Conservation (phyloP, 495 filamentous ascomycete species). For the Saxophila tyrrhenica region DNA sequence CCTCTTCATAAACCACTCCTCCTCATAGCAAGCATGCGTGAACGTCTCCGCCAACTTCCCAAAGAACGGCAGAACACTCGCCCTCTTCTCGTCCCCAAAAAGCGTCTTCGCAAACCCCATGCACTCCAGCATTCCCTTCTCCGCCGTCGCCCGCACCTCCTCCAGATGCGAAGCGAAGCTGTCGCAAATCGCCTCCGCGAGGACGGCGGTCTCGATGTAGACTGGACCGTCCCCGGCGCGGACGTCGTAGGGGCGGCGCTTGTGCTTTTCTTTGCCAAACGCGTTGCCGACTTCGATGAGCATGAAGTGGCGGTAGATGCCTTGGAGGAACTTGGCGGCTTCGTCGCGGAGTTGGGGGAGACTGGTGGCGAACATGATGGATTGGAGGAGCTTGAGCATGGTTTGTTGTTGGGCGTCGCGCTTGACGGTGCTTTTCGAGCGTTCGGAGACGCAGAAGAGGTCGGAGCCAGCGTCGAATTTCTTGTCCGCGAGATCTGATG, state of each 20-base stretch:
- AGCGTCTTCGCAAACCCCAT: slow-evolving; percentile 68
- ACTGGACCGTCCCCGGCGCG: slow-evolving; percentile 75
- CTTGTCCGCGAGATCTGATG: slow-evolving; percentile 63
- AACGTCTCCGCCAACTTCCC: slow-evolving; percentile 66
- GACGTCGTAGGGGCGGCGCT: slow-evolving; percentile 65
- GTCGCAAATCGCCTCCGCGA: slow-evolving; percentile 82
- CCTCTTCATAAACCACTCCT: slow-evolving; percentile 95
- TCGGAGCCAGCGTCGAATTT: slow-evolving; percentile 54
- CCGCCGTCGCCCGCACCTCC: slow-evolving; percentile 72
- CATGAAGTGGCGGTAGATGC: slow-evolving; percentile 79
- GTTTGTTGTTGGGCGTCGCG: slow-evolving; percentile 68
- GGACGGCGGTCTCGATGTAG: slow-evolving; percentile 67
- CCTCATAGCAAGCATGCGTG: slow-evolving; percentile 87
- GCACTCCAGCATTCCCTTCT: slow-evolving; percentile 61
- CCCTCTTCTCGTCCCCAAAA: slow-evolving; percentile 56
- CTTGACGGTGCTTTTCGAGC: slow-evolving; percentile 72
- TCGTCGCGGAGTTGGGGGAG: slow-evolving; percentile 69
- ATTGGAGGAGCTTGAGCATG: slow-evolving; percentile 77
- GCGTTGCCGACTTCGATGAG: slow-evolving; percentile 80
- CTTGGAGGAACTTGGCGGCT: slow-evolving; percentile 59
- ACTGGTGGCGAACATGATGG: slow-evolving; percentile 65
- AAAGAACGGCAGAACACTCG: slow-evolving; percentile 70
- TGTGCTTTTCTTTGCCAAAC: slow-evolving; percentile 62
- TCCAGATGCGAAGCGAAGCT: slow-evolving; percentile 71
- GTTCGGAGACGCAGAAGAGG: slow-evolving; percentile 57